These are phyloP conservation scores for Talaromyces pinophilus DNA, from an alignment of 2,329 filamentous ascomycete species.

Conservation along the genomic window DNA sequence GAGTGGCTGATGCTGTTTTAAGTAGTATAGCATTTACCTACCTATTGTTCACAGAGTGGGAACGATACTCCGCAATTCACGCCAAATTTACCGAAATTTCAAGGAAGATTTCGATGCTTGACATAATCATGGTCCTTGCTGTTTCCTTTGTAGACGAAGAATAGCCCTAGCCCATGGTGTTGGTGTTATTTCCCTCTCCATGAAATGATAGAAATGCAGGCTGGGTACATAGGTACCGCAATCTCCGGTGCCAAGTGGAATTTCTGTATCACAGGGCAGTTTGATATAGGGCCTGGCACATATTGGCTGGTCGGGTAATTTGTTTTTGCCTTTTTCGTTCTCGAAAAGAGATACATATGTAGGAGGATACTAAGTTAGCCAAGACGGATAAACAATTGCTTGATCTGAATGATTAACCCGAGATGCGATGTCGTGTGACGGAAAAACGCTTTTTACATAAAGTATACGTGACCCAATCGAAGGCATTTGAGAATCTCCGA, in stretches of 20 bases:
- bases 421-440: background rate
- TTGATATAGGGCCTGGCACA: background rate
- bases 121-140: background rate
- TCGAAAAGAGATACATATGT: background rate
- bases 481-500: background rate
- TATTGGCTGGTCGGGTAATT: background rate
- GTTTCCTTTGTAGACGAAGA: background rate
- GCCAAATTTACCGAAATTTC: too few relatives aligned
- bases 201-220: background rate
- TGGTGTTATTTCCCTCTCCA: background rate
- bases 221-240: background rate
- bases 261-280: background rate
- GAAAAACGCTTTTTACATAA: background rate
- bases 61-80: constrained; percentile 7
- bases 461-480: background rate
- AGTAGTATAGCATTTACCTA: background rate
- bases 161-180: background rate
- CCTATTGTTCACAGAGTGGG: background rate
- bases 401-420: background rate
- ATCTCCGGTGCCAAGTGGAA: background rate
- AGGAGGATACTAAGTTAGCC: background rate
- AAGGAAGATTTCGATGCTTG: background rate
- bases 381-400: constrained; percentile 1
- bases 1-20: background rate
- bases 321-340: background rate